phyloP scores from a whole-genome alignment of 805 yeast species.

The Candida pini region DNA sequence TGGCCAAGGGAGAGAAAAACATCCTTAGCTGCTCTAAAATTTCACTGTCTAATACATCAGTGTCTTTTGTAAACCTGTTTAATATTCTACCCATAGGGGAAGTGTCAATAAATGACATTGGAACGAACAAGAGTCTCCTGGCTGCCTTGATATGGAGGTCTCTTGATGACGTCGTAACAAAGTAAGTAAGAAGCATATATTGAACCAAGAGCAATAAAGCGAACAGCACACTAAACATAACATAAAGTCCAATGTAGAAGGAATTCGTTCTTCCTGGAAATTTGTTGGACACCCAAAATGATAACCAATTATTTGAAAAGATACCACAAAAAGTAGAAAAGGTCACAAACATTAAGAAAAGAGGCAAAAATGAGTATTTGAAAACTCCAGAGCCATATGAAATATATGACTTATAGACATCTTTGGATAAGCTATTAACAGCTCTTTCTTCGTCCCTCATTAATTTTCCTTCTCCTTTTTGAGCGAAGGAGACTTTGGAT shows the following conservation, averaged over 20 bases:
- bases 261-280: conserved; percentile 40
- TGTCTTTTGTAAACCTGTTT: conserved; percentile 82
- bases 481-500: conserved; percentile 6
- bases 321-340: conserved; percentile 44
- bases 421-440: conserved; percentile 32
- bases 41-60: conserved; percentile 77
- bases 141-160: conserved; percentile 57
- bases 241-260: conserved; percentile 68
- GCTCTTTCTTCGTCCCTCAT: conserved; percentile 24
- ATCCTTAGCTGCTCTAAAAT: conserved; percentile 64
- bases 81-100: conserved; percentile 84
- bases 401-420: conserved; percentile 45
- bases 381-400: conserved; percentile 49
- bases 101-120: conserved; percentile 77
- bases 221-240: conserved; percentile 47
- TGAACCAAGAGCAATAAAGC: conserved; percentile 37
- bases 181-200: conserved; percentile 42
- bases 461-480: conserved; percentile 25
- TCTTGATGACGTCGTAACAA: conserved; percentile 49
- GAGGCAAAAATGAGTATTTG: conserved; percentile 18
- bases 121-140: conserved; percentile 59
- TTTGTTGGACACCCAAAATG: conserved; percentile 65
- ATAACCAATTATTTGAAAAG: conserved; percentile 69
- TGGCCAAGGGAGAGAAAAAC: conserved; percentile 44
- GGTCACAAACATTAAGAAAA: conserved; percentile 10